A percentile compares a stretch with the other conserved stretches of the same genome.
These are phyloP conservation scores for Penicillium sp. DNA, from an alignment of 2,329 filamentous ascomycete species.

Conservation along the genomic window DNA sequence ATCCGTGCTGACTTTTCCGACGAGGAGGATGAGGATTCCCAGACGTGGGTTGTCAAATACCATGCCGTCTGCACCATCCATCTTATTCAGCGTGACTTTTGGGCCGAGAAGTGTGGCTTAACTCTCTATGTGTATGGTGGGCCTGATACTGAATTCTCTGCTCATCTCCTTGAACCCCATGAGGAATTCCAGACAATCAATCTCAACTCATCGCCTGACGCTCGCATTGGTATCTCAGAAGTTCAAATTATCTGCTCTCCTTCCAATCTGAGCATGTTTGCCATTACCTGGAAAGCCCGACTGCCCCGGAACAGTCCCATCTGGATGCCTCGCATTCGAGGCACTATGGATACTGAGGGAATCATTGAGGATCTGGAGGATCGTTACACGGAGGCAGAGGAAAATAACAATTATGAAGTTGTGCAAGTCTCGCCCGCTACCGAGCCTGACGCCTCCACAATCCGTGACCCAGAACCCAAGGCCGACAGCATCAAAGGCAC, in stretches of 20 bases:
- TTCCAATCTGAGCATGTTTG: slow-evolving; percentile 25
- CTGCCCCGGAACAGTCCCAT: slow-evolving; percentile 9
- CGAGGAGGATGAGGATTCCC: not conserved
- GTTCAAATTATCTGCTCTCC: slow-evolving; percentile 27
- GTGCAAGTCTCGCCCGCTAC: not conserved
- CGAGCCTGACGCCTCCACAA: not conserved
- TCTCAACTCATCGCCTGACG: slow-evolving; percentile 9
- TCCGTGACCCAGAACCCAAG: too few species aligned
- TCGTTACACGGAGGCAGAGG: not conserved
- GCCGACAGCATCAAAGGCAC: not conserved
- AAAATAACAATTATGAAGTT: not conserved
- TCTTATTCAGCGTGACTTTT: slow-evolving; percentile 30
- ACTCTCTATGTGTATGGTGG: slow-evolving; percentile 30
- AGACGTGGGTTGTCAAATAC: slow-evolving; percentile 18
- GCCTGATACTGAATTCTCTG: slow-evolving; percentile 26
- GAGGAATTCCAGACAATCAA: slow-evolving; percentile 19
- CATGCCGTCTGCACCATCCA: slow-evolving; percentile 30
- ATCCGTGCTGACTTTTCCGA: slow-evolving; percentile 7
- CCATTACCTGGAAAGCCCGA: slow-evolving; percentile 27
- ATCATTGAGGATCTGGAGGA: slow-evolving; percentile 3
- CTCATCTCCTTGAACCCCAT: slow-evolving; percentile 13
- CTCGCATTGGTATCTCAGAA: slow-evolving; percentile 17
- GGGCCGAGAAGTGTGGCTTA: slow-evolving; percentile 32
- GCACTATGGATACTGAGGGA: not conserved
- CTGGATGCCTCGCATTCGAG: slow-evolving; percentile 31